Evolutionary conservation across 352 stramenopile species (phyloP).

Genomic region (Pelagophyceae sp.): DNA sequence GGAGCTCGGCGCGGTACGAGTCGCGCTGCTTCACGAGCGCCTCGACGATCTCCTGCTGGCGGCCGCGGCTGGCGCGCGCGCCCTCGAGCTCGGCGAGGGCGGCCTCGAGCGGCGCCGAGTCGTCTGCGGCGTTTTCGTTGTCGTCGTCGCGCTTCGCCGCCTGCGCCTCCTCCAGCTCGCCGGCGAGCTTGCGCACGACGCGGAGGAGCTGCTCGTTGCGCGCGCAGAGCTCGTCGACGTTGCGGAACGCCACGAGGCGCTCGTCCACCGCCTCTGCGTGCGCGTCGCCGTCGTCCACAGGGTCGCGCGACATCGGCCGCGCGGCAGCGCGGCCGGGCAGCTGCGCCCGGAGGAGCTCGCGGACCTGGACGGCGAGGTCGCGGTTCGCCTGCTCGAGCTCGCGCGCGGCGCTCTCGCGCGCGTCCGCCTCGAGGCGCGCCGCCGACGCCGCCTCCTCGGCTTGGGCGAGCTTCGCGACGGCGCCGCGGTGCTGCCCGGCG

Average conservation of each 20-base stretch:
- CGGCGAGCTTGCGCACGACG: slow-evolving; percentile 1
- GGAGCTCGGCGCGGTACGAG: slow-evolving; percentile 3
- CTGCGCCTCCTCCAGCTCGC: background rate
- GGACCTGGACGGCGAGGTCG: slow-evolving; percentile 3
- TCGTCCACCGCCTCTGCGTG: background rate
- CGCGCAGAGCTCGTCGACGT: background rate
- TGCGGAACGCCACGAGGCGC: background rate
- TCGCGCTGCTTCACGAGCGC: background rate
- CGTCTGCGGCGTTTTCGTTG: background rate
- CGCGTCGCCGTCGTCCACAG: background rate
- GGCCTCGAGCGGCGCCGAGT: background rate
- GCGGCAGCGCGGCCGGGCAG: background rate
- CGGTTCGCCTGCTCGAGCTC: background rate
- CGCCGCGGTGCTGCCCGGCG: slow-evolving; percentile 1
- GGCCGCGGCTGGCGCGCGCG: background rate
- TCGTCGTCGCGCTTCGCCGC: background rate
- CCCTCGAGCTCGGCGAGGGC: slow-evolving; percentile 9
- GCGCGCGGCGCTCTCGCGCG: background rate
- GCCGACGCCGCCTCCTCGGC: too few relatives aligned
- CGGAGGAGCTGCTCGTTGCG: slow-evolving; percentile 15
- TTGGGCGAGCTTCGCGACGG: background rate
- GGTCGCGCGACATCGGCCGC: background rate
- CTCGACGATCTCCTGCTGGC: background rate
- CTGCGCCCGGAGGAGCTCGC: background rate
- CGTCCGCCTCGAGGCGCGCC: background rate